phyloP scores from a whole-genome alignment of 2,329 filamentous ascomycete genomes.

The Cladosporium austrohemisphaericum region DNA sequence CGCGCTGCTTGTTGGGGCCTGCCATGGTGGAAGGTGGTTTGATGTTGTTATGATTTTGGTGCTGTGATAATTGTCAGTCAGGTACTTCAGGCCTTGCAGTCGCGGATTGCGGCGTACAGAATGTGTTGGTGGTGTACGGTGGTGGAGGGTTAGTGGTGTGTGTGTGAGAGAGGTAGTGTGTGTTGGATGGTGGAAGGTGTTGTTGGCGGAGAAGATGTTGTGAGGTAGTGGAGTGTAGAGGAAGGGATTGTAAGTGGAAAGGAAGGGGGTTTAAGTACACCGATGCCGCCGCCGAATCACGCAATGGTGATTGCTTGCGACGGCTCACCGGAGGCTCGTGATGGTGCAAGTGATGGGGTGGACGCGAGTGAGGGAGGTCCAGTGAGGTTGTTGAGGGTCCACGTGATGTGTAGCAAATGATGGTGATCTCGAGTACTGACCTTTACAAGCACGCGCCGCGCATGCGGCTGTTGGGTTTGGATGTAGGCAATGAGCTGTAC shows the following conservation, averaged over 20 bases:
- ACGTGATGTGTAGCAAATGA: too few species aligned
- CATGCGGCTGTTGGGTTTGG: background rate
- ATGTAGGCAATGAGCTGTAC: background rate
- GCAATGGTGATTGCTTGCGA: too few species aligned
- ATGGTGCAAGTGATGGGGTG: slow-evolving; percentile 5
- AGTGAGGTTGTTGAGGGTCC: too few species aligned
- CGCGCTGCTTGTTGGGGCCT: slow-evolving; percentile 35
- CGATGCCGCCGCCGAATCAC: background rate
- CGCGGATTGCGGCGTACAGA: background rate
- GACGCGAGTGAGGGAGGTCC: background rate
- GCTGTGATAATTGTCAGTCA: background rate
- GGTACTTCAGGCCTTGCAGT: too few species aligned
- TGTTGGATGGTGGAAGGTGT: slow-evolving; percentile 5
- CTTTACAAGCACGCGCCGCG: slow-evolving; percentile 6
- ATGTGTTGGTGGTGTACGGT: background rate
- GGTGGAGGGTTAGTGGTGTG: background rate
- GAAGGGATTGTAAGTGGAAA: slow-evolving; percentile 3
- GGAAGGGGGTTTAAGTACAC: slow-evolving; percentile 6
- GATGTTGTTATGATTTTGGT: background rate
- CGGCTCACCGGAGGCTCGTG: background rate
- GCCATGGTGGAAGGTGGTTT: slow-evolving; percentile 32
- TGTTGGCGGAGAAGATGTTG: slow-evolving; percentile 14
- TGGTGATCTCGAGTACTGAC: background rate
- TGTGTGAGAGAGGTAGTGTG: background rate
- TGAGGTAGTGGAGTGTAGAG: slow-evolving; percentile 9